Evolutionary conservation across 2,329 filamentous ascomycete species (phyloP).

Genomic region (Fusarium decemcellulare): DNA sequence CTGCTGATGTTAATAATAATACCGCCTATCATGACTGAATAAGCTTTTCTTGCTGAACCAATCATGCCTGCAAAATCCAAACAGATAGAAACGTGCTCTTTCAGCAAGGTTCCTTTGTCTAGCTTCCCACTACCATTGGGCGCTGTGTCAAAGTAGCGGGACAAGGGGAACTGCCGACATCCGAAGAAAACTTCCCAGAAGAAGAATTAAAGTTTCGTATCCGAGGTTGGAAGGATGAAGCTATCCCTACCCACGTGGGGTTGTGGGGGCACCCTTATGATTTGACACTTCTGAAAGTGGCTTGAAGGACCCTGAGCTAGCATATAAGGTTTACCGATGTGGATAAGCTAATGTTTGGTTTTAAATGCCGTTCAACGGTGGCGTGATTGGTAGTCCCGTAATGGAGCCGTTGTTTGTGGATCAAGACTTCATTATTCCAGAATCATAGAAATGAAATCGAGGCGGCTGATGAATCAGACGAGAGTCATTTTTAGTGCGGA

Average conservation of each 20-base stretch:
- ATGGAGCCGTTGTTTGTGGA: too few relatives aligned
- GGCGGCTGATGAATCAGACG: too few relatives aligned
- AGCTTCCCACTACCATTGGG: neutral
- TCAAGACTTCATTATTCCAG: too few relatives aligned
- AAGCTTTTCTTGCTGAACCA: too few relatives aligned
- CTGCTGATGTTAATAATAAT: too few relatives aligned
- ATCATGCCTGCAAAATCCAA: too few relatives aligned
- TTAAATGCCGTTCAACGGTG: neutral
- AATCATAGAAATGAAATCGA: neutral
- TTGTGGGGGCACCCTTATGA: neutral
- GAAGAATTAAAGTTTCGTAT: constrained; percentile 5
- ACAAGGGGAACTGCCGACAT: neutral
- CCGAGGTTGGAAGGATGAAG: neutral
- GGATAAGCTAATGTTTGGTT: neutral
- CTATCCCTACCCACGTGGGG: constrained; percentile 2
- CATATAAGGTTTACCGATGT: neutral
- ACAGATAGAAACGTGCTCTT: neutral
- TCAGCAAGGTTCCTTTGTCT: neutral
- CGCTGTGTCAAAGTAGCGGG: neutral
- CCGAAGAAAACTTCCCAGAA: neutral
- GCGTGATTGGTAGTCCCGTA: too few relatives aligned
- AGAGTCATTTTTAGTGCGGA: neutral
- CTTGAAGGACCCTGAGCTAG: too few relatives aligned
- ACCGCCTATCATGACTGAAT: too few relatives aligned
- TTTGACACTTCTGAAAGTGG: too few relatives aligned